phyloP scores from a whole-genome alignment of 73 alveolate genomes.

The Tetrahymena thermophila region DNA sequence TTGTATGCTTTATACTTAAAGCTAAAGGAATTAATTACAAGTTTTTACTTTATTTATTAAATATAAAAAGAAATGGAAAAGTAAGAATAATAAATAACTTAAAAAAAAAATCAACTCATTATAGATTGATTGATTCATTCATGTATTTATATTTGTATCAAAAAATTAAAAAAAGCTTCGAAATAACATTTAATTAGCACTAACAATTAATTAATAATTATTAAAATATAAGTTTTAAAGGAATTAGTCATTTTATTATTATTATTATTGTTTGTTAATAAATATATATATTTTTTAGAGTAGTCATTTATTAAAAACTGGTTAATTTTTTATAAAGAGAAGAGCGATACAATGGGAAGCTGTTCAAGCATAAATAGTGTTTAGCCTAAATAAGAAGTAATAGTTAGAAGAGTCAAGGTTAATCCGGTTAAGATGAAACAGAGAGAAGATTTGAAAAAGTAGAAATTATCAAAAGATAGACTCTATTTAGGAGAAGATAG shows the following conservation, averaged over 20 bases:
- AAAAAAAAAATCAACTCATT: too few relatives aligned
- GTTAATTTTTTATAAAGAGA: background rate
- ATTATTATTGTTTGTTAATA: background rate
- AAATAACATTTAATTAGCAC: background rate
- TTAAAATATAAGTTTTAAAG: background rate
- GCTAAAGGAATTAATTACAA: background rate
- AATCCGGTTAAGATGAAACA: background rate
- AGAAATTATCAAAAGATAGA: background rate
- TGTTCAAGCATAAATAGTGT: background rate
- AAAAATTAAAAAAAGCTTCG: background rate
- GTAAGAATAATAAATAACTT: background rate
- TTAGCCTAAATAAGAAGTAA: background rate
- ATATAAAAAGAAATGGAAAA: background rate
- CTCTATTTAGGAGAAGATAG: background rate
- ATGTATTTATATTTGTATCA: too few relatives aligned
- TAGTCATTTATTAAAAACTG: background rate
- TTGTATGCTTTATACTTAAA: background rate
- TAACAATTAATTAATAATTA: too few relatives aligned
- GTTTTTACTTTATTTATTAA: background rate
- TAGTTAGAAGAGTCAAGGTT: background rate
- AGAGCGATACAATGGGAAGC: background rate
- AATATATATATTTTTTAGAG: background rate
- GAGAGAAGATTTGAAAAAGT: background rate
- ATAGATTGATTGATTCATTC: too few relatives aligned
- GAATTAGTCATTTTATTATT: background rate